Evolutionary conservation across 345 rosid genomes (phyloP), one percentile per base, ranked within the genome.

Genomic region (Anacardium occidentale): DNA sequence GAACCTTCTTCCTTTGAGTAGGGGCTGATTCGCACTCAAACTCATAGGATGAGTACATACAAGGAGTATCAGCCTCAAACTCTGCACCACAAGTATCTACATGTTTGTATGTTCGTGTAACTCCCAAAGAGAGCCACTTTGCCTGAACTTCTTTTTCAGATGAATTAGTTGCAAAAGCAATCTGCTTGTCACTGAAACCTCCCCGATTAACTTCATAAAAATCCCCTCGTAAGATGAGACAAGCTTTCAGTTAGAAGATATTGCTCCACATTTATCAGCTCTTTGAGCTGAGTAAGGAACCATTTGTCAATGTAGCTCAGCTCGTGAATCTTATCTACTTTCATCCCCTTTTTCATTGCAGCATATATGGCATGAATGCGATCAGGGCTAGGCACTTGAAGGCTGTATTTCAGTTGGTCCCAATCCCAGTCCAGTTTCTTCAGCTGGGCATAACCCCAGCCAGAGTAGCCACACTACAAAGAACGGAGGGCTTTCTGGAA

Each of bases 31-130:
- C 98, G 42, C 99, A 95, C 82, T 92, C 99, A 15, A 68, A 66
- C 84, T 95, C 99, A 79, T 92, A 95, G 24, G 97, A 89, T 29
- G 99, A 95, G 74, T 91, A 95, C 99, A 95, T 91, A 77, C 88
- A 92, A 18, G 98, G 99, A 62, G 99, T 92, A 73, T 89, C 80
- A 10, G 99, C 98, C 85, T 95, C 98, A 74, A 95, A 93, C 83
- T 93, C 99, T 17, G 99, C 98, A 69, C 98, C 98, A 76, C 99
- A 93, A 24, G 99, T 93, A 80, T 95, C 99, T 17, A 95, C 99
- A 75, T 96, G 81, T 82, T 95, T 95, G 75, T 86, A 95, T 73
- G 91, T 81, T 29, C 98, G 99, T 77, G 81, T 72, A 78, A 93
- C 90, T 72, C 98, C 96, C 47, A 91, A 69, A 26, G 87, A 86